Base-by-base conservation (phyloP, 441 rosid species). In the Theobroma grandiflorum region DNA sequence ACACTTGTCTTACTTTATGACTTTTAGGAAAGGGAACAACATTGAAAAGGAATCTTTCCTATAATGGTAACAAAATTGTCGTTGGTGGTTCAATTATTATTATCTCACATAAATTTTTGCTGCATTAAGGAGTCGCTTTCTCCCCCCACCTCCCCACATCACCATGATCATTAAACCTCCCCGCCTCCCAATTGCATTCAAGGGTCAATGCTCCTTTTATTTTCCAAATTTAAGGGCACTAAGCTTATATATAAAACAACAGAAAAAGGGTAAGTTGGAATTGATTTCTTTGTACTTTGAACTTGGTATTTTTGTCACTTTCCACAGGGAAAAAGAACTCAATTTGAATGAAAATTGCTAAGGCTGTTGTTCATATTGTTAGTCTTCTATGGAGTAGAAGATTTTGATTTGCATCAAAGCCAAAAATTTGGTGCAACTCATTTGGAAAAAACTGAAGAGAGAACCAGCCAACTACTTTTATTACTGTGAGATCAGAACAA, bases 21-120 rank as follows among this genome's bases (percentile, higher is more conserved):
- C 80, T 76, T 77, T 73, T 59, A 0, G 26, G 55, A 50, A 14
- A 26, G 15, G 31, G 20, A 18, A 40, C 11, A 12, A 38, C 37
- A 61, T 45, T 45, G 49, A 6, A 72, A 68, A 1, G 45, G 88
- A 81, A 87, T 85, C 85, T 85, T 85, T 84, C 88, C 85, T 35
- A 82, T 78, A 67, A 82, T 76, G 80, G 87, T 75, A 83, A 70
- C 55, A 64, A 59, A 50, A 9, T 6, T 12, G 52, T 35, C 9
- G 53, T 37, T 49, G 50, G 53, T 20, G 62, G 62, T 58, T 69
- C 78, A 5, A 71, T 10, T 16, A 8, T 8, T 43, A 49, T 80
- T 77, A 68, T 67, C 37, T n/a, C 59, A 16, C 66, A 20, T 33
- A 3, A 62, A 62, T 26, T 26, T 26, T 26, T 26, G 31, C 31